Evolutionary conservation across 2,329 filamentous ascomycete species (phyloP), one percentile per base, ranked within the genome.

Genomic region (Colletotrichum melonis): DNA sequence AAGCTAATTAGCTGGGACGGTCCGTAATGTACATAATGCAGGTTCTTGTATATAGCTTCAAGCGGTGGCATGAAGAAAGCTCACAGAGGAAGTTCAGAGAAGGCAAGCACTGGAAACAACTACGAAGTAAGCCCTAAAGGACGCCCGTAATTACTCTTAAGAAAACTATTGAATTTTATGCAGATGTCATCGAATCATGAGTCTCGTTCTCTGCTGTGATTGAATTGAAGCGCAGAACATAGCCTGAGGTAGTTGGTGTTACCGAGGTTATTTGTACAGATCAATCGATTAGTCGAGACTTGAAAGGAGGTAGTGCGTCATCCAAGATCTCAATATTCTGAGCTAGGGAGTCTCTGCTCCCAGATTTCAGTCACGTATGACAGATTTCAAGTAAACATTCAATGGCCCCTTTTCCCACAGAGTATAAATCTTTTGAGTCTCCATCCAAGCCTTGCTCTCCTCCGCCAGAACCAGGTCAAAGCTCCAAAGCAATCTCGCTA

Each of bases 391-490:
- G 8, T 72, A 65, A 2, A 74, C 67, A 6, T 73, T 69, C 16
- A 75, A 35, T 6, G 72, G 42, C 6, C 62, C 60, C 28, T 67
- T 74, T 9, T 65, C 68, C 63, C 68, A 74, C 2, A 74, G 2
- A 3, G 62, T 62, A 9, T 63, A 72, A 12, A 71, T 63, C 68
- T 56, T 67, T 12, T 74, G 68, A 2, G 16, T 63, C 26, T 78
- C 71, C 19, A 84, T 81, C 84, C 85, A 86, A 24, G 79, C 69
- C 11, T 74, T 54, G 30, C 80, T 79, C 24, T 81, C 80, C 5
- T 81, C 76, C 5, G 76, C 77, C 4, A 87, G 77, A 49, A 80
- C 76, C 58, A 87, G 72, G 65, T 88, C 86, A 69, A 88, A 88
- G 30, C 84, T 82, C 69, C 79, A 87, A 4, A 89, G 76, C 14